These are phyloP conservation scores for Microcera coccophila DNA, from an alignment of 2,329 filamentous ascomycete genomes.

Conservation along the genomic window DNA sequence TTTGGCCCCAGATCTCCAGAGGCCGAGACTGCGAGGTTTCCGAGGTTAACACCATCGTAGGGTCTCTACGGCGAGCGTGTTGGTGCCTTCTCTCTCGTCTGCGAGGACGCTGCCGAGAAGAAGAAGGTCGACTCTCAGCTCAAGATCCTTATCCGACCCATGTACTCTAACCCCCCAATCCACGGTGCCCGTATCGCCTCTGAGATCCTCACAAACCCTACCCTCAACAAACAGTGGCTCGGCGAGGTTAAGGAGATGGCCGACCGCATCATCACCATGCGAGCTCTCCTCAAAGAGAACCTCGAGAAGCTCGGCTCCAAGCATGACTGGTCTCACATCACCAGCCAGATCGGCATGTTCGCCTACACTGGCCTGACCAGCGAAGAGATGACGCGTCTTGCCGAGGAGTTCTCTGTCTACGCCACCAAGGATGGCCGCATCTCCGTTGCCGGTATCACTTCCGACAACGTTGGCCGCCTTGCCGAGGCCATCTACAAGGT, in stretches of 20 bases:
- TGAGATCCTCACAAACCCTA: conserved; percentile 81
- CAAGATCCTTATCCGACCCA: conserved; percentile 93
- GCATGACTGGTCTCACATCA: conserved; percentile 99
- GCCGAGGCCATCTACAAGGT: conserved; percentile 83
- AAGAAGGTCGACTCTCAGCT: conserved; percentile 94
- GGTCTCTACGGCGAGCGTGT: conserved; percentile 98
- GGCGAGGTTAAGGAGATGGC: conserved; percentile 98
- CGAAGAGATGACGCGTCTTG: conserved; percentile 86
- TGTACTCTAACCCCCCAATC: conserved; percentile 98
- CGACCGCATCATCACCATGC: conserved; percentile 98
- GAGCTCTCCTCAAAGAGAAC: conserved; percentile 87
- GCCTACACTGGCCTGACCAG: conserved; percentile 91
- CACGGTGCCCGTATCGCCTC: conserved; percentile 93
- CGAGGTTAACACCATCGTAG: conserved; percentile 37
- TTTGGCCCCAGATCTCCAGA: background rate
- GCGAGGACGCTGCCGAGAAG: conserved; percentile 81
- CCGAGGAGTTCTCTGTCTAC: conserved; percentile 96
- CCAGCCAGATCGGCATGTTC: conserved; percentile 98
- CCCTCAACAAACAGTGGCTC: conserved; percentile 90
- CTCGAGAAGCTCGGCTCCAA: conserved; percentile 91
- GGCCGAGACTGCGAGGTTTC: background rate
- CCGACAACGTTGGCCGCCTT: conserved; percentile 71
- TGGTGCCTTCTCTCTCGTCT: conserved; percentile 91
- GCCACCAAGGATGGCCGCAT: conserved; percentile 90
- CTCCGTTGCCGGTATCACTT: conserved; percentile 80